Conservation (phyloP, 2,329 filamentous ascomycete species). For the Fusarium coicis region DNA sequence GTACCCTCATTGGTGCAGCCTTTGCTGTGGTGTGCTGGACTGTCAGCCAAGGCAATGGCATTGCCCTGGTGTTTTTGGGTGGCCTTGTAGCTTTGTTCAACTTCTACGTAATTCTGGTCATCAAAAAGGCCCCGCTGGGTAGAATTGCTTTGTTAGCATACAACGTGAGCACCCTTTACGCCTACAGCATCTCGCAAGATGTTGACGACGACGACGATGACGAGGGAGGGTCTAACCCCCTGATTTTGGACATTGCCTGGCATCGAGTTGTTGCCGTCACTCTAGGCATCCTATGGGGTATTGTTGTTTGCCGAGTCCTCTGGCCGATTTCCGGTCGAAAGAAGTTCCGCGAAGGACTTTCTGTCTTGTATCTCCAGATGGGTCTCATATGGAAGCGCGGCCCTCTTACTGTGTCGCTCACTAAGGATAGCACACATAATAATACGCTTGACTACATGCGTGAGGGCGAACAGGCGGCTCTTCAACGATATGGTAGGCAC, state of each 20-base stretch:
- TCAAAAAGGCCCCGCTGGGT: slow-evolving; percentile 87
- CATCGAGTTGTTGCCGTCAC: slow-evolving; percentile 91
- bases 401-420: slow-evolving; percentile 78
- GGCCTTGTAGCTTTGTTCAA: slow-evolving; percentile 84
- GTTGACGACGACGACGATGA: slow-evolving; percentile 88
- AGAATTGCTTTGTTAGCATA: slow-evolving; percentile 96
- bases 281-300: slow-evolving; percentile 88
- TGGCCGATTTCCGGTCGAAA: slow-evolving; percentile 93
- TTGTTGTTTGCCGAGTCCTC: slow-evolving; percentile 87
- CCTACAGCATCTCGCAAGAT: slow-evolving; percentile 85
- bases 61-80: slow-evolving; percentile 81
- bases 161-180: slow-evolving; percentile 93
- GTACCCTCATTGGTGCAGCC: slow-evolving; percentile 83
- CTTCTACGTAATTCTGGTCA: slow-evolving; percentile 89
- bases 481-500: slow-evolving; percentile 76
- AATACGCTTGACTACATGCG: slow-evolving; percentile 78
- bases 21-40: slow-evolving; percentile 84
- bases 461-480: slow-evolving; percentile 84
- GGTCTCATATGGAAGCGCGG: slow-evolving; percentile 96
- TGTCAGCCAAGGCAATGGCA: slow-evolving; percentile 77
- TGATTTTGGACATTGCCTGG: slow-evolving; percentile 87
- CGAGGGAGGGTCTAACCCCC: slow-evolving; percentile 83
- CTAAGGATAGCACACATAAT: slow-evolving; percentile 64
- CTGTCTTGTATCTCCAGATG: slow-evolving; percentile 93
- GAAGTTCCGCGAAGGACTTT: slow-evolving; percentile 90